Conservation (phyloP, 2,329 filamentous ascomycete genomes). For the Diaporthe sp. region DNA sequence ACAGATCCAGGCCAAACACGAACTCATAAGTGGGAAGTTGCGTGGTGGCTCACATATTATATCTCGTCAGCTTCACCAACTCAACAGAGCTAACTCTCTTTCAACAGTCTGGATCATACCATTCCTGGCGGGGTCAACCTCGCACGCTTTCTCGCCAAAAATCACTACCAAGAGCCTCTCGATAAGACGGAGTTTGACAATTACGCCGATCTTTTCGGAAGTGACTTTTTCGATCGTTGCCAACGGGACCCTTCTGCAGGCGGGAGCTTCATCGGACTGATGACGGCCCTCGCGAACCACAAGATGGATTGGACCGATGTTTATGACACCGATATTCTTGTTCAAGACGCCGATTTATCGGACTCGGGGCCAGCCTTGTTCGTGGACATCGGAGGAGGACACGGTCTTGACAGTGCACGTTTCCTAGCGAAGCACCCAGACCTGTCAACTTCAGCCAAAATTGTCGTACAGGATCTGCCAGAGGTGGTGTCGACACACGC, state of each 20-base stretch:
- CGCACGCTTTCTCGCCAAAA: slow-evolving; percentile 51
- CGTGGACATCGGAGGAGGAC: slow-evolving; percentile 55
- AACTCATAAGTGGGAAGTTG: not conserved
- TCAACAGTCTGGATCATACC: not conserved
- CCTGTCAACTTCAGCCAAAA: slow-evolving; percentile 43
- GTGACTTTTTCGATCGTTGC: slow-evolving; percentile 52
- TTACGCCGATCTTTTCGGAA: slow-evolving; percentile 44
- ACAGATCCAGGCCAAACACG: not conserved
- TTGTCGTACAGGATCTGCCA: slow-evolving; percentile 53
- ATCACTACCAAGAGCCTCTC: slow-evolving; percentile 51
- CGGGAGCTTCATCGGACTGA: slow-evolving; percentile 53
- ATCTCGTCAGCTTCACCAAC: not conserved
- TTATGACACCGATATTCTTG: slow-evolving; percentile 45
- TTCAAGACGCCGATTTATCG: slow-evolving; percentile 38
- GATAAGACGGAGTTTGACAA: slow-evolving; percentile 43
- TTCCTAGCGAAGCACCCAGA: slow-evolving; percentile 49
- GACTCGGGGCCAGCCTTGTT: slow-evolving; percentile 43
- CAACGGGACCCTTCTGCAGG: slow-evolving; percentile 48
- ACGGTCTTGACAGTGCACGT: slow-evolving; percentile 54
- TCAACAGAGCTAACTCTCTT: not conserved
- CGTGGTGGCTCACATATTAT: not conserved
- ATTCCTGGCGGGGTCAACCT: slow-evolving; percentile 39
- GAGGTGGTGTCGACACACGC: slow-evolving; percentile 48
- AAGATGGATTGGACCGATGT: slow-evolving; percentile 53
- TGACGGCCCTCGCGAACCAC: slow-evolving; percentile 53